These are phyloP conservation scores for Arthrobotrys pseudoclavata DNA, from an alignment of 2,329 filamentous ascomycete genomes.

Conservation along the genomic window DNA sequence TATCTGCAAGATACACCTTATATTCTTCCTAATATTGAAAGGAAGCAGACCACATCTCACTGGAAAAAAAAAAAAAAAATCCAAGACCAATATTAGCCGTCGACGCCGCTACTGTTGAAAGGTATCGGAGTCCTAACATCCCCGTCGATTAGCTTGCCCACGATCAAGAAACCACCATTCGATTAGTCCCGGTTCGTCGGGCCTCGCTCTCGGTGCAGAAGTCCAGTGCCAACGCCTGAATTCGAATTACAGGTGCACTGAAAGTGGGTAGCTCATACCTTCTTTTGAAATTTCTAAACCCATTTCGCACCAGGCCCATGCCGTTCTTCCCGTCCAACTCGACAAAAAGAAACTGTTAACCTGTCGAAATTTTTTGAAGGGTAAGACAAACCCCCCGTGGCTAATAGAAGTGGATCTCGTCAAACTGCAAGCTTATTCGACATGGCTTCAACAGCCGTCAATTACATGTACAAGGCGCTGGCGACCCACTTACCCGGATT, in stretches of 20 bases:
- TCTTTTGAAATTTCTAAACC: slow-evolving; percentile 1
- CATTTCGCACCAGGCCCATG: slow-evolving; percentile 27
- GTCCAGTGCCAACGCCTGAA: slow-evolving; percentile 34
- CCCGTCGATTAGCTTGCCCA: not conserved
- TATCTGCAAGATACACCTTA: slow-evolving; percentile 3
- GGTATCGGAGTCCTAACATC: not conserved
- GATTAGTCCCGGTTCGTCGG: slow-evolving; percentile 25
- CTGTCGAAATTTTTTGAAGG: not conserved
- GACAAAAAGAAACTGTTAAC: not conserved
- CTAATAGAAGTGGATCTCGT: slow-evolving; percentile 28
- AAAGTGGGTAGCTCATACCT: slow-evolving; percentile 12
- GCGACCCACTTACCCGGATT: slow-evolving; percentile 43
- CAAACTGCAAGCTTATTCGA: slow-evolving; percentile 24
- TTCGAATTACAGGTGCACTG: slow-evolving; percentile 38
- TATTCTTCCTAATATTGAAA: slow-evolving; percentile 18
- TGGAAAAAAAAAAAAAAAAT: slow-evolving; percentile 17
- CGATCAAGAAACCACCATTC: slow-evolving; percentile 21
- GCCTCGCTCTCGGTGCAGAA: slow-evolving; percentile 23
- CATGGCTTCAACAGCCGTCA: slow-evolving; percentile 41
- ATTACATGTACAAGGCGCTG: not conserved
- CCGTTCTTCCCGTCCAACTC: slow-evolving; percentile 35
- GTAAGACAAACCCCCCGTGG: slow-evolving; percentile 5
- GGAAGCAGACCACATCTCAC: slow-evolving; percentile 17
- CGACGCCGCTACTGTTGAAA: slow-evolving; percentile 23
- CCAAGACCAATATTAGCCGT: slow-evolving; percentile 57